Percentiles rank a stretch among this genome's conserved stretches.
These are phyloP conservation scores for Phytophthora vignae DNA, from an alignment of 352 stramenopile genomes.

Conservation along the genomic window DNA sequence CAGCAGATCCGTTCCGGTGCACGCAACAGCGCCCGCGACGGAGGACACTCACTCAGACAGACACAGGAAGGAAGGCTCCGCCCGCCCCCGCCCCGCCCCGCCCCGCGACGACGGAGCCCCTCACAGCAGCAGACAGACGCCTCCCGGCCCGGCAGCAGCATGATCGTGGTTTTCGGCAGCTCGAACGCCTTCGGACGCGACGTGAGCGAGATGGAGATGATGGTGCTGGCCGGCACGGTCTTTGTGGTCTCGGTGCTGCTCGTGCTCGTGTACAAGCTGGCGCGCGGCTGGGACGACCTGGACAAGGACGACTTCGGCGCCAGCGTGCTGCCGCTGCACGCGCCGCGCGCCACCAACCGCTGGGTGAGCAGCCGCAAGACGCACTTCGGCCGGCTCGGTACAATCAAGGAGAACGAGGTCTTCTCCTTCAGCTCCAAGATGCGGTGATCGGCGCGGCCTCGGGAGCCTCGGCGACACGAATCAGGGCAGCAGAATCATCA, in stretches of 20 bases:
- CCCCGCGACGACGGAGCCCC: slow-evolving; percentile 21
- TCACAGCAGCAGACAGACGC: slow-evolving; percentile 6
- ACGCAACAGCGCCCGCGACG: neutral
- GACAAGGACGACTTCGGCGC: slow-evolving; percentile 52
- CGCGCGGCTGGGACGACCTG: slow-evolving; percentile 69
- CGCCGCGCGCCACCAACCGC: slow-evolving; percentile 54
- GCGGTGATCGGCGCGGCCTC: slow-evolving; percentile 41
- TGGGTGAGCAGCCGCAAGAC: slow-evolving; percentile 72
- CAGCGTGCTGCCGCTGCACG: slow-evolving; percentile 55
- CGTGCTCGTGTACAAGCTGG: slow-evolving; percentile 79
- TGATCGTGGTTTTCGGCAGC: slow-evolving; percentile 79
- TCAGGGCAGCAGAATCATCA: neutral
- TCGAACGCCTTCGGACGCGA: slow-evolving; percentile 78
- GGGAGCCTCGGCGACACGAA: too few species aligned
- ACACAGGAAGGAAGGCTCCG: slow-evolving; percentile 1
- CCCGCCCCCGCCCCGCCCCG: neutral
- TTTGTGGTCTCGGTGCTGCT: slow-evolving; percentile 81
- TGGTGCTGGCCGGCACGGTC: slow-evolving; percentile 69
- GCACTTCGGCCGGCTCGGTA: slow-evolving; percentile 73
- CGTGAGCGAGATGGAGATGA: slow-evolving; percentile 75
- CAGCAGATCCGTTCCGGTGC: slow-evolving; percentile 18
- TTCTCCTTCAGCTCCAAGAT: slow-evolving; percentile 73
- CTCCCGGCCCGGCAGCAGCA: slow-evolving; percentile 26
- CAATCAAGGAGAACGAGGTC: slow-evolving; percentile 74
- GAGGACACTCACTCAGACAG: neutral